These are phyloP conservation scores for Nadsonia starkeyi-henricii DNA, from an alignment of 1,139 yeast species.

Conservation along the genomic window DNA sequence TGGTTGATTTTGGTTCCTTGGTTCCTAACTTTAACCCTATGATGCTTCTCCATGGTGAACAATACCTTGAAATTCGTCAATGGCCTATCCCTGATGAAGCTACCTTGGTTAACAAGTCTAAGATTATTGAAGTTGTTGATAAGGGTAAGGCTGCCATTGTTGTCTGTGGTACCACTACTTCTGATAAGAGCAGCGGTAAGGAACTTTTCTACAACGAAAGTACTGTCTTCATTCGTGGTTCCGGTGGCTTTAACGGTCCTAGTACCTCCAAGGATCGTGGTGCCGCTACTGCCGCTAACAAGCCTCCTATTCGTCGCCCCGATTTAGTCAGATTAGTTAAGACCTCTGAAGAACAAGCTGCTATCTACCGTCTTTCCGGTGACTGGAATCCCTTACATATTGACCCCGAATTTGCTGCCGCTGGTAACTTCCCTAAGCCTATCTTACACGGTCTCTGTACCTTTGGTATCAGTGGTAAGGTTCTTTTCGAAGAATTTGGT, in stretches of 20 bases:
- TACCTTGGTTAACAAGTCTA: constrained; percentile 42
- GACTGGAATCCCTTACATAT: constrained; percentile 93
- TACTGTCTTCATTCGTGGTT: constrained; percentile 75
- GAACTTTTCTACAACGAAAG: constrained; percentile 68
- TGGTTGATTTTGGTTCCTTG: constrained; percentile 40
- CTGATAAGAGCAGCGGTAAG: constrained; percentile 58
- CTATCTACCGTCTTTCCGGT: constrained; percentile 81
- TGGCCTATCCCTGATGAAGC: constrained; percentile 65
- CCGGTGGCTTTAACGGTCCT: constrained; percentile 37
- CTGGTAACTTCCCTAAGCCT: constrained; percentile 76
- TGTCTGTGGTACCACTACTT: constrained; percentile 60
- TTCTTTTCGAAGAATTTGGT: constrained; percentile 68
- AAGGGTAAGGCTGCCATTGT: constrained; percentile 83
- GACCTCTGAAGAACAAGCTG: constrained; percentile 69
- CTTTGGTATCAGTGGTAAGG: constrained; percentile 71
- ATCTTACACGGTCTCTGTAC: constrained; percentile 89
- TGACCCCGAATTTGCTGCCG: constrained; percentile 81
- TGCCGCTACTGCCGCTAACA: constrained; percentile 50
- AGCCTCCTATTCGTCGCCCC: constrained; percentile 51
- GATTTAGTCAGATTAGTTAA: constrained; percentile 49
- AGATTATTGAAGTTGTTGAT: constrained; percentile 63
- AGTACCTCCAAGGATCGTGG: constrained; percentile 43
- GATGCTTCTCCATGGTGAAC: constrained; percentile 90
- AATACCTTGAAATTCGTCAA: constrained; percentile 65
- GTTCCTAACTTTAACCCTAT: constrained; percentile 74